These are phyloP conservation scores for Flaveria floridana DNA, from an alignment of 140 eudicot species.

Conservation along the genomic window DNA sequence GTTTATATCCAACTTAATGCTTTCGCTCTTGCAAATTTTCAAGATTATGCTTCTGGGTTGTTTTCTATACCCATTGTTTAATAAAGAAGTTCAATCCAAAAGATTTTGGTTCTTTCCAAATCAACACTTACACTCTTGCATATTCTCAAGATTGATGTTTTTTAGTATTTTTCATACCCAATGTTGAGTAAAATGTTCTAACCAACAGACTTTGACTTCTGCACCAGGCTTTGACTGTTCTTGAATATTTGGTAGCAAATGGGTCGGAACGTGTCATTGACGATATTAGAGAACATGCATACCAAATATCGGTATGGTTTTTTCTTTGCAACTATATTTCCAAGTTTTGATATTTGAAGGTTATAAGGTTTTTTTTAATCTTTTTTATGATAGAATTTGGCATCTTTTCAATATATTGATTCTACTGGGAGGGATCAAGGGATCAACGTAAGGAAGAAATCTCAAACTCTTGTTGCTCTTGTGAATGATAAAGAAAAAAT, in stretches of 20 bases:
- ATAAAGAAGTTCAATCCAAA: neutral
- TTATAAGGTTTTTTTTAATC: slow-evolving; percentile 15
- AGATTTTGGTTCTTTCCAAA: neutral
- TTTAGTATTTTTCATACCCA: neutral
- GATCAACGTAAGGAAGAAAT: slow-evolving; percentile 79
- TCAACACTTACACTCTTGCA: neutral
- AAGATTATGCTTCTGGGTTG: neutral
- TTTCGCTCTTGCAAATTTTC: neutral
- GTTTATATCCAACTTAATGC: neutral
- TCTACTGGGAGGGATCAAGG: slow-evolving; percentile 98
- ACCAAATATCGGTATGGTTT: slow-evolving; percentile 69
- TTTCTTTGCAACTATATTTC: neutral
- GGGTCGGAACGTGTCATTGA: slow-evolving; percentile 98
- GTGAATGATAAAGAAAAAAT: slow-evolving; percentile 88
- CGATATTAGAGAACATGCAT: slow-evolving; percentile 88
- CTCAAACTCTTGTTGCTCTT: slow-evolving; percentile 78
- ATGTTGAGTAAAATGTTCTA: neutral
- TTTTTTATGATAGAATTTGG: slow-evolving; percentile 48
- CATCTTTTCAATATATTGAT: slow-evolving; percentile 85
- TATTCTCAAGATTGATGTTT: neutral
- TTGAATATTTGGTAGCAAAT: slow-evolving; percentile 91
- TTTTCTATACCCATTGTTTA: neutral
- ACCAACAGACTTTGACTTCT: slow-evolving; percentile 18
- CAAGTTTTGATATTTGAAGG: neutral
- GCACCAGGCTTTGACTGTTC: slow-evolving; percentile 78